Base-by-base conservation (phyloP, 352 stramenopile species). In the Phytophthora idaei region DNA sequence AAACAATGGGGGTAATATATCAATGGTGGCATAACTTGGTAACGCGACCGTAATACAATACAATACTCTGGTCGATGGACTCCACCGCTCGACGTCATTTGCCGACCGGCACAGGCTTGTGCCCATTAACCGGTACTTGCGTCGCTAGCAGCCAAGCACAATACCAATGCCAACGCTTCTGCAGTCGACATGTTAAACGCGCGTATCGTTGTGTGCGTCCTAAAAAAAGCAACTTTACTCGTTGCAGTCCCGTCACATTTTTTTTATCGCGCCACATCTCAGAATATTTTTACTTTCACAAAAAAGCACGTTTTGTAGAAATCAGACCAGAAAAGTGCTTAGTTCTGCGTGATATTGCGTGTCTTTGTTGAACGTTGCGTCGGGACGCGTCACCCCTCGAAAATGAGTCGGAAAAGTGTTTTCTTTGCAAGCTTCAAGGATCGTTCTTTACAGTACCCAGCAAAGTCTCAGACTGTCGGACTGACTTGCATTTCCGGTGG, bases 401-500 rank as follows among this genome's bases (percentile, higher is more conserved):
- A 58, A 58, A 49, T 57, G 52, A 21, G 27, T 15, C 12, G 15
- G 21, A 52, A 61, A 61, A 61, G 42, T n/a, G 41, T 27, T 61
- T 61, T 53, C 47, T 53, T 37, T 42, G 29, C 29, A 14, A 28
- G 56, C 56, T 63, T 63, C 56, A 57, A 57, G 46, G 14, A 64
- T 64, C 57, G 15, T 10, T 21, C 44, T 51, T 46, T 59, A 59
- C 37, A 1, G 17, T 37, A 49, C 17, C 44, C 21, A 42, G 49
- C 58, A 66, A 66, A 47, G 58, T 49, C 37, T 21, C 21, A 0
- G 21, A 21, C 21, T 21, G 21, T 21, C 21, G 21, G 21, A 21
- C 21, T 11, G 58, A 53, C 47, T 65, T 65, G 58, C 58, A 65
- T 57, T 65, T 65, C 58, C 28, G 39, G 37, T 59, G 58, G 57